Evolutionary conservation across 805 yeast genomes (phyloP), one percentile per base, ranked within the genome.

Genomic region (Saitoella complicata): DNA sequence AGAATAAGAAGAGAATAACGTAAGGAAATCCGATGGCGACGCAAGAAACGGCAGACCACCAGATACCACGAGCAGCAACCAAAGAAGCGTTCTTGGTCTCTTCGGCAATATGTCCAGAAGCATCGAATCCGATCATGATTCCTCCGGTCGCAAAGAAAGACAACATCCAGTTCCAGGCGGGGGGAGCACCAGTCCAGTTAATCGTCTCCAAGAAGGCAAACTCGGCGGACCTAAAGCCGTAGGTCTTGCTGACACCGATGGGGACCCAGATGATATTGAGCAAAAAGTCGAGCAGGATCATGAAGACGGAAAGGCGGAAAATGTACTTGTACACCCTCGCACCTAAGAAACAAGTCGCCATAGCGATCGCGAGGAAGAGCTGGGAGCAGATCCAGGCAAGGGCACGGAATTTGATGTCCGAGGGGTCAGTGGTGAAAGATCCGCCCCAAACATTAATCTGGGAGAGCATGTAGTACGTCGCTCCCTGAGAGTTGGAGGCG

Each of bases 41-140:
- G 21, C 48, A 43, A 30, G 49, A 48, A n/a, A 52, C 47, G 12
- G 51, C 48, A 5, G 51, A 44, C 45, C 46, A 52, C 21, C 45
- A 41, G 8, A 52, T 42, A 7, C 55, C 55, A 6, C 43, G 33
- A n/a, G 55, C 52, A 7, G 55, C 55, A 10, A 46, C 43, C 6
- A 38, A 21, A 35, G 46, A 38, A 4, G 55, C 55, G 38, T 47
- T 41, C 40, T 46, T 49, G 10, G 55, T 52, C 44, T 52, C 55
- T 38, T 52, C 55, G 12, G 55, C 55, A 32, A 52, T 49, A 38
- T 52, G 55, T 11, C 53, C 55, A 39, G 48, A 40, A 35, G 55
- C 55, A 36, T 52, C 55, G 36, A 50, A 45, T 2, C 55, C 55
- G 31, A 50, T 42, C 31, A 46, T 45, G 7, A 50, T 42, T 2